Evolutionary conservation across 768 basidiomycete genomes (phyloP).

Genomic region (Tephrocybe rancida): DNA sequence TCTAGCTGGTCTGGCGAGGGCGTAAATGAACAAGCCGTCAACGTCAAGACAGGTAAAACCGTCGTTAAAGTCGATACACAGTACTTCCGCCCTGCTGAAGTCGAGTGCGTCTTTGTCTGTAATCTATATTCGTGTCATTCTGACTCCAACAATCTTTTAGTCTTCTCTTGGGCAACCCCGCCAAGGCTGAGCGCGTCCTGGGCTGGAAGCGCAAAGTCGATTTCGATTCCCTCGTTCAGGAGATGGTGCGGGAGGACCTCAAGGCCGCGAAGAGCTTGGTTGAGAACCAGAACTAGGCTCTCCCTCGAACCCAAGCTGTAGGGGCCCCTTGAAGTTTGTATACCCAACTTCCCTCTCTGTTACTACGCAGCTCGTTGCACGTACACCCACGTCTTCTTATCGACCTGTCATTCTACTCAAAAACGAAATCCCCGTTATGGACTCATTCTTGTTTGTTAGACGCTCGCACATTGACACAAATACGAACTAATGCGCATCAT

Average conservation of each 20-base stretch:
- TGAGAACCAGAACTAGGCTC: slow-evolving; percentile 77
- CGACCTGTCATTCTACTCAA: not conserved
- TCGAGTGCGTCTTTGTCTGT: slow-evolving; percentile 65
- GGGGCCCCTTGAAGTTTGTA: not conserved
- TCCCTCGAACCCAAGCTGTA: not conserved
- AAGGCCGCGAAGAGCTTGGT: slow-evolving; percentile 72
- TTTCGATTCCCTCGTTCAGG: slow-evolving; percentile 83
- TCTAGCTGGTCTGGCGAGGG: slow-evolving; percentile 77
- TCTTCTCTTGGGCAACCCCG: slow-evolving; percentile 82
- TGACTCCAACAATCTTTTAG: slow-evolving; percentile 35
- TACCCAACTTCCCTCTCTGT: not conserved
- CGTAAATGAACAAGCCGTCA: slow-evolving; percentile 77
- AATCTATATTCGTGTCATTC: not conserved
- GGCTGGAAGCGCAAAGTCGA: slow-evolving; percentile 89
- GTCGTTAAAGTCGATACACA: slow-evolving; percentile 84
- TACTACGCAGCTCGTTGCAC: not conserved
- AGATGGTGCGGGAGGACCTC: slow-evolving; percentile 90
- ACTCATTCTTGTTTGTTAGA: not conserved
- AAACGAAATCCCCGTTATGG: not conserved
- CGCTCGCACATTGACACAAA: not conserved
- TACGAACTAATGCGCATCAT: not conserved
- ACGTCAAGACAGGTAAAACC: slow-evolving; percentile 65
- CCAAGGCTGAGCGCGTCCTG: slow-evolving; percentile 86
- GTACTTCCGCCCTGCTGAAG: slow-evolving; percentile 96
- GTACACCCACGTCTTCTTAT: no score